phyloP scores from a whole-genome alignment of 257 asterid species.

The Gardenia jasminoides region DNA sequence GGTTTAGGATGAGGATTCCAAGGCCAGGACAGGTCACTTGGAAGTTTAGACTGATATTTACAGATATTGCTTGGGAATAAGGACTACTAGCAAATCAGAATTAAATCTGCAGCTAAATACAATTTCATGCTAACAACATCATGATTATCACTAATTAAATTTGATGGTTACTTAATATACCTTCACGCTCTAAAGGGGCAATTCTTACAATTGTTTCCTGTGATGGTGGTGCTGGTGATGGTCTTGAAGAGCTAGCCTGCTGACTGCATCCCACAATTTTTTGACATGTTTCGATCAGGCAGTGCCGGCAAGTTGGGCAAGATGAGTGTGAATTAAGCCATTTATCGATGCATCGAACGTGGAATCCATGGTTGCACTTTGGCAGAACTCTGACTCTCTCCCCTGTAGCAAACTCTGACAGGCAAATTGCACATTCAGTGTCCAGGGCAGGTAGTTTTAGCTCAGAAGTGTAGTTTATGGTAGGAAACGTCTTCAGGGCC shows the following conservation, averaged over 20 bases:
- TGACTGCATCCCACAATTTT: conserved; percentile 19
- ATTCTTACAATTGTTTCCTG: conserved; percentile 15
- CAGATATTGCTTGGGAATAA: too few relatives aligned
- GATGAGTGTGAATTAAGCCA: conserved; percentile 36
- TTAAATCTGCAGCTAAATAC: conserved; percentile 8
- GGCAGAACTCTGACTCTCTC: conserved; percentile 25
- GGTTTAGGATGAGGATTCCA: too few relatives aligned
- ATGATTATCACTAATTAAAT: neutral
- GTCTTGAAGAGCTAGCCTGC: neutral
- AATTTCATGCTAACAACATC: neutral
- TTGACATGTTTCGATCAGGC: conserved; percentile 31
- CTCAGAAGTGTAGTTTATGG: conserved; percentile 20
- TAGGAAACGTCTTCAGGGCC: conserved; percentile 28
- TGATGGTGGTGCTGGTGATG: neutral
- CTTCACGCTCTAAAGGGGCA: conserved; percentile 27
- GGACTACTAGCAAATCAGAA: neutral
- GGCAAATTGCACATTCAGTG: conserved; percentile 28
- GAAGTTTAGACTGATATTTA: too few relatives aligned
- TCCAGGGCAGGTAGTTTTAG: conserved; percentile 16
- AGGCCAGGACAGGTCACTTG: too few relatives aligned
- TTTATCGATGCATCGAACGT: conserved; percentile 28
- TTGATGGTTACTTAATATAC: conserved; percentile 12
- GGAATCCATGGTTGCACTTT: conserved; percentile 32
- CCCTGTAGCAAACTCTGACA: conserved; percentile 24
- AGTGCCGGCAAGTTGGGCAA: conserved; percentile 37